Base-by-base conservation (phyloP, 331 rosid genomes). In the Spiraea crenata region DNA sequence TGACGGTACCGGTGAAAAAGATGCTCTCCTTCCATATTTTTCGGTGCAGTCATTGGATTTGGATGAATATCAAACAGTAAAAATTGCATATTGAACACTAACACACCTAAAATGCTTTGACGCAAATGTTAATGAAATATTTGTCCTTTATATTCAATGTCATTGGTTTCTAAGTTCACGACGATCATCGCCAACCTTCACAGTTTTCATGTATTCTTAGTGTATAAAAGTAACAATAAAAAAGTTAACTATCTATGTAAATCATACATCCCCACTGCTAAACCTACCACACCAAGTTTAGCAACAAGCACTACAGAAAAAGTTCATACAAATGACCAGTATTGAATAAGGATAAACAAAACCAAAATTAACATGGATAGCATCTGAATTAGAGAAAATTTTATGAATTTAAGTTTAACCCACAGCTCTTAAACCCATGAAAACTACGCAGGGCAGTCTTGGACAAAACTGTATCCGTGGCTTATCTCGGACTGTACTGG, bases 371-470 rank as follows among this genome's bases (percentile, higher is more conserved):
- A 61, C 34, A 40, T 16, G 17, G 17, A 34, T 10, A 57, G n/a
- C 0, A 31, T 34, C 19, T 5, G 34, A 49, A 11, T 55, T 37
- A 40, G 49, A 45, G 12, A 11, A 45, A 11, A 9, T 13, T 61
- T n/a, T 39, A 41, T 15, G 48, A 44, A 25, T 25, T 25, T 25
- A 25, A 25, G 31, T 39, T 8, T 16, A 65, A 44, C 58, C 57
- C 70, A 58, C 44, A 39, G 38, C 7, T 61, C 66, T 6, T 50
- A 38, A 67, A 50, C 72, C 72, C 54, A 48, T 17, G 17, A 9
- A 6, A 15, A 56, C 41, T 57, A n/a, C n/a, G n/a, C n/a, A n/a
- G n/a, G n/a, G n/a, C n/a, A n/a, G n/a, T n/a, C n/a, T n/a, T n/a
- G n/a, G n/a, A n/a, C n/a, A n/a, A n/a, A n/a, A n/a, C n/a, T n/a